These are phyloP conservation scores for Lanmaoa rubissima DNA, from an alignment of 768 basidiomycete genomes.

Conservation along the genomic window DNA sequence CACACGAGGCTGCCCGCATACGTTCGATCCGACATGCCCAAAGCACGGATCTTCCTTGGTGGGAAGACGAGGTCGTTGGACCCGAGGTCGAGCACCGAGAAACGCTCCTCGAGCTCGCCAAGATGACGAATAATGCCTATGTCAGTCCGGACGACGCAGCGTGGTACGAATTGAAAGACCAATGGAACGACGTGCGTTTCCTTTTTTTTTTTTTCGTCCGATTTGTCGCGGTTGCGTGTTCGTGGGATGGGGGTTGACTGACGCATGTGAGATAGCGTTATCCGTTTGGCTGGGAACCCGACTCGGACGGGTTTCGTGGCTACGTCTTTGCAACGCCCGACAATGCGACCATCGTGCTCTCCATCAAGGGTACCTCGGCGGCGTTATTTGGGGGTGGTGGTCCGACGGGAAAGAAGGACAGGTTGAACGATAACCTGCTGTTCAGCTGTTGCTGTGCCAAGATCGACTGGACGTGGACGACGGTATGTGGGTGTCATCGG, in stretches of 20 bases:
- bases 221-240: too few relatives aligned
- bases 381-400: conserved; percentile 71
- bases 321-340: conserved; percentile 85
- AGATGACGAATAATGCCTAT: conserved; percentile 96
- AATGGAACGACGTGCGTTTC: conserved; percentile 56
- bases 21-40: conserved; percentile 48
- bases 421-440: conserved; percentile 87
- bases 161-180: conserved; percentile 76
- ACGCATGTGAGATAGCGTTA: conserved; percentile 28
- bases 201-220: neutral
- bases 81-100: conserved; percentile 79
- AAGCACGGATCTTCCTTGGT: conserved; percentile 57
- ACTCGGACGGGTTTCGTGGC: conserved; percentile 84
- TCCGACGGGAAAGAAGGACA: conserved; percentile 88
- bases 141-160: conserved; percentile 51
- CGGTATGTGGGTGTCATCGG: conserved; percentile 87
- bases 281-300: conserved; percentile 91
- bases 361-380: conserved; percentile 94
- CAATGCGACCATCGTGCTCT: conserved; percentile 81
- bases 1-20: conserved; percentile 41
- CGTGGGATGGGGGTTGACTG: neutral
- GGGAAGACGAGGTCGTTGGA: conserved; percentile 65
- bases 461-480: conserved; percentile 90
- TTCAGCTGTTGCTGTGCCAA: conserved; percentile 95
- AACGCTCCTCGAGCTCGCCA: conserved; percentile 79